Conservation (phyloP, 768 basidiomycete species). For the Vararia minispora region DNA sequence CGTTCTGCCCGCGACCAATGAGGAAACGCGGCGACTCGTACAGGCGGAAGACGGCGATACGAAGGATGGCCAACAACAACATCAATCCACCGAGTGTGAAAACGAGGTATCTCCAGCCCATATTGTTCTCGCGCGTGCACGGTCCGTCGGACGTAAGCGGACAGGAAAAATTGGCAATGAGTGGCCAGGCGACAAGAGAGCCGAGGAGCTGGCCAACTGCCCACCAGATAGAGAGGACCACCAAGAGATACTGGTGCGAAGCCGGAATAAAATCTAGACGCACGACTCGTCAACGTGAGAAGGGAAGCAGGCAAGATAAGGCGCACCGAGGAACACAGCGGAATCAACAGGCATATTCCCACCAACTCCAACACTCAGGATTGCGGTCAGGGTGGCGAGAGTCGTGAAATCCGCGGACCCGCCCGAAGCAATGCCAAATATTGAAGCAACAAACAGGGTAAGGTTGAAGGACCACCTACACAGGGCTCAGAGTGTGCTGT, state of each 20-base stretch:
- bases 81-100: conserved; percentile 42
- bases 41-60: conserved; percentile 41
- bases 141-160: conserved; percentile 17
- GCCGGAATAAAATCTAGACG: conserved; percentile 37
- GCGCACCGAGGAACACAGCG: conserved; percentile 36
- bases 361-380: conserved; percentile 38
- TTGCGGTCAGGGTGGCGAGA: conserved; percentile 35
- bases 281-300: not conserved
- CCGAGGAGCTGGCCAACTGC: conserved; percentile 42
- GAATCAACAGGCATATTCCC: conserved; percentile 50
- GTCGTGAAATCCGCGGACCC: conserved; percentile 34
- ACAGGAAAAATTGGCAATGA: conserved; percentile 47
- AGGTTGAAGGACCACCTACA: conserved; percentile 40
- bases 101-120: conserved; percentile 56
- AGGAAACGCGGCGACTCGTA: conserved; percentile 50
- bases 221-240: conserved; percentile 50
- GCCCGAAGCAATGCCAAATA: conserved; percentile 42
- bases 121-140: conserved; percentile 36
- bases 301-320: not conserved
- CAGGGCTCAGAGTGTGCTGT: not conserved
- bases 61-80: conserved; percentile 39
- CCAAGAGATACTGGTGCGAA: conserved; percentile 47
- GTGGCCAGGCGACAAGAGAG: conserved; percentile 47
- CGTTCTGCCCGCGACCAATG: conserved; percentile 40
- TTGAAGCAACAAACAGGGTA: conserved; percentile 40